Evolutionary conservation across 2,329 filamentous ascomycete genomes (phyloP), one percentile per base, ranked within the genome.

Genomic region (Talaromyces marneffei): DNA sequence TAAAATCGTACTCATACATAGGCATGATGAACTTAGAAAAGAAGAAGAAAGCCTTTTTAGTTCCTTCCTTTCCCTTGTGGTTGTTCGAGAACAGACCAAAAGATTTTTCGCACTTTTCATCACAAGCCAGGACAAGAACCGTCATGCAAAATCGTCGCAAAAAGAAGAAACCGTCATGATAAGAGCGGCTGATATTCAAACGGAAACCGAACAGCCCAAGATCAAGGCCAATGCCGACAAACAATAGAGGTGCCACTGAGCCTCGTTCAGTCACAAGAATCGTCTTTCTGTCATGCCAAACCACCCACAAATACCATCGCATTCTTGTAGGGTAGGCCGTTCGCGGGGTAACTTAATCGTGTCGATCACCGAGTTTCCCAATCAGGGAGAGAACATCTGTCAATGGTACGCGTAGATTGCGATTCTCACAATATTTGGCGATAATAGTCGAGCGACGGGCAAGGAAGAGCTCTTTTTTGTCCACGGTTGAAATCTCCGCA

Each of bases 321-420:
- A 29, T 9, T 48, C 3, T n/a, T n/a, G n/a, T n/a, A n/a, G 14
- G 27, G 16, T 9, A 18, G 44, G n/a, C 7, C 3, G 2, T 48
- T 29, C 12, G 14, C 23, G 48, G 3, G 29, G 20, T 14, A n/a
- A 55, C 25, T n/a, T 55, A 55, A 16, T 16, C 3, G 20, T 31
- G 29, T 39, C 9, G 10, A 27, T 39, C 52, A 18, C 18, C 14
- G 46, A 9, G 29, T 31, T 52, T 2, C 20, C 77, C 74, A 55
- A 79, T 73, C 58, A 76, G 69, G 67, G 73, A 74, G 23, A 78
- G 70, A 55, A 80, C 66, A 62, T 79, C 77, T 18, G 74, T 75
- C 42, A 80, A 67, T 60, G 75, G 72, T 57, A 73, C 74, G 53
- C 76, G 73, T 33, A 80, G 65, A 29, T 73, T 75, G 53, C 75